Evolutionary conservation across 768 basidiomycete genomes (phyloP).

Genomic region (Harrya chromipes): DNA sequence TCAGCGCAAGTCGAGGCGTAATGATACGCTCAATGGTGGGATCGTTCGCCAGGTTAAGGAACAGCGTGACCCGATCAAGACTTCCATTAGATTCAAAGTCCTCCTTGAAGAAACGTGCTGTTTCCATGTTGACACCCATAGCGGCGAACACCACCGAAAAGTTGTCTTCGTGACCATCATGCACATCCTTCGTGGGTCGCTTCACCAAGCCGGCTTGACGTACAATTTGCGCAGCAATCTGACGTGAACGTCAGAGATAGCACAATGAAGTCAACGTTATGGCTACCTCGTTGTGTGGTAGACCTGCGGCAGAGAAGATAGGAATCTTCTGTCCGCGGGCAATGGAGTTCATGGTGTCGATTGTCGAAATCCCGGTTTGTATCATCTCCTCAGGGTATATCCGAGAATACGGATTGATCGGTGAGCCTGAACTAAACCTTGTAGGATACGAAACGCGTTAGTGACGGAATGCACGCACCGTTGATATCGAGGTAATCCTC

Average conservation of each 20-base stretch:
- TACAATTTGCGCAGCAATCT: constrained; percentile 99
- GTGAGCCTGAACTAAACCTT: constrained; percentile 63
- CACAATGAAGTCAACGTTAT: constrained; percentile 20
- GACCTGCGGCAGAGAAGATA: constrained; percentile 97
- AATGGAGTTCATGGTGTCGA: constrained; percentile 97
- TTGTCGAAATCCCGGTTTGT: constrained; percentile 99
- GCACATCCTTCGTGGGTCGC: constrained; percentile 93
- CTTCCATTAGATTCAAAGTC: constrained; percentile 99
- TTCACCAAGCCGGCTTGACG: constrained; percentile 98
- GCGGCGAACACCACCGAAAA: constrained; percentile 99
- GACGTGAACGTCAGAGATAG: constrained; percentile 23
- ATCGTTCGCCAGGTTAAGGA: constrained; percentile 98
- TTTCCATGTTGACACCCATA: constrained; percentile 99
- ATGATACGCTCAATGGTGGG: constrained; percentile 99
- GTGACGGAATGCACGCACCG: constrained; percentile 50
- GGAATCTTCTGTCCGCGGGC: constrained; percentile 99
- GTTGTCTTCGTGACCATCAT: constrained; percentile 99
- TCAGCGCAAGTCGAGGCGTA: constrained; percentile 95
- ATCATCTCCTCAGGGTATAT: constrained; percentile 99
- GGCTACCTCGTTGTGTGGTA: constrained; percentile 94
- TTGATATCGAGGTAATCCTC: constrained; percentile 99
- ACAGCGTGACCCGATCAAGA: constrained; percentile 95
- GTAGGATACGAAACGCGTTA: constrained; percentile 4
- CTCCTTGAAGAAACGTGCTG: constrained; percentile 98
- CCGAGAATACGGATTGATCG: constrained; percentile 96